A percentile compares a stretch with the other conserved stretches of the same genome.
Evolutionary conservation across 2,329 filamentous ascomycete species (phyloP).

Genomic region (Neonectria neomacrospora): DNA sequence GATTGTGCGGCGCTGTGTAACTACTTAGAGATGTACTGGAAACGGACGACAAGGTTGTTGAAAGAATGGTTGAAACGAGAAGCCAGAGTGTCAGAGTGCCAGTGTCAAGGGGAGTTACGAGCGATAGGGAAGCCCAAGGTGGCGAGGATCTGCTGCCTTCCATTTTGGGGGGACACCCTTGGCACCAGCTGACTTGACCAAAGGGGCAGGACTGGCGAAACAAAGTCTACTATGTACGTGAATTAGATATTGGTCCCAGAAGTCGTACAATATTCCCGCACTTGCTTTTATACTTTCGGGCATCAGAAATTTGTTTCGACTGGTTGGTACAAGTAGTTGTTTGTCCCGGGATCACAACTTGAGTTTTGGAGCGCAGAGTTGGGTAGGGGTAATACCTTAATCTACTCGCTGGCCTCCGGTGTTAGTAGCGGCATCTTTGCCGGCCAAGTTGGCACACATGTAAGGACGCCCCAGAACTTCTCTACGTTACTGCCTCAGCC

Average conservation of each 20-base stretch:
- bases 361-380: not conserved
- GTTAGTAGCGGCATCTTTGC: not conserved
- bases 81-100: not conserved
- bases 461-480: constrained; percentile 8
- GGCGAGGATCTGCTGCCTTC: not conserved
- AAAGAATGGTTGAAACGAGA: not conserved
- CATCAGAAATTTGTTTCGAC: not conserved
- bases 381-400: not conserved
- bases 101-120: not conserved
- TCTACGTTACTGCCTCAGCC: constrained; percentile 4
- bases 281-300: not conserved
- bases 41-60: not conserved
- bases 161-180: not conserved
- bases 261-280: not conserved
- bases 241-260: not conserved
- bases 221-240: not conserved
- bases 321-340: not conserved
- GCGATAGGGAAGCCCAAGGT: not conserved
- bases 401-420: not conserved
- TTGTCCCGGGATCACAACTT: not conserved
- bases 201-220: not conserved
- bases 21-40: not conserved
- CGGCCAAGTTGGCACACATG: constrained; percentile 10
- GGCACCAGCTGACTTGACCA: constrained; percentile 8
- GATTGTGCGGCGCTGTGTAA: constrained; percentile 1